Base-by-base conservation (phyloP, 1,284 basidiomycete genomes). In the Phylloboletellus chloephorus region DNA sequence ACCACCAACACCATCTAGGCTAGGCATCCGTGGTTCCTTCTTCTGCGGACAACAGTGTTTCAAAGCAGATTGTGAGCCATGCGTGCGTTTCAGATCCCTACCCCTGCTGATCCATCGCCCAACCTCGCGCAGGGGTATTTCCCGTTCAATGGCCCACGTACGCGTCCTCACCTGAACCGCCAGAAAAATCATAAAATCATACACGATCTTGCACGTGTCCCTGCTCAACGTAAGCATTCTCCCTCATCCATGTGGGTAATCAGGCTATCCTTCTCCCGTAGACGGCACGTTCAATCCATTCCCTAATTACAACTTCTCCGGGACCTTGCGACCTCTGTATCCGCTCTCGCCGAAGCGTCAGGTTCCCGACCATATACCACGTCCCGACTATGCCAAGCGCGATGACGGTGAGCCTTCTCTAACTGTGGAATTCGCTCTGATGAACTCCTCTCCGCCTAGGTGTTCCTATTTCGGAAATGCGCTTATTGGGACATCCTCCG, bases 31-130 rank as follows among this genome's bases (percentile, higher is more conserved):
- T 44, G 86, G 86, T 11, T 89, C 86, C 21, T 86, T 84, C 60
- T 91, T 88, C 63, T 91, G 88, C 49, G 77, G 78, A 11, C 88
- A 91, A 58, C 82, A 85, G 44, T 91, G 88, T 66, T 90, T 91
- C 73, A 91, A 89, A 61, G 71, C 78, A 34, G 79, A 74, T 59
- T 90, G 88, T 88, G 61, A 68, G 84, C 22, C 16, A 15, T 21
- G 3, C 4, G 11, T 26, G 11, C 31, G 12, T 23, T 8, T n/a
- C 25, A 16, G 7, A 34, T n/a, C 3, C 16, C 15, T 6, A 3
- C 10, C 16, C 23, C 20, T 4, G 12, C 32, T 48, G 4, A 51
- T 31, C 39, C 17, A 24, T 41, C 22, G 11, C 30, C 2, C 11
- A 25, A 31, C 29, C 13, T 25, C 30, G 4, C 17, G 5, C 31